Evolutionary conservation across 2,329 filamentous ascomycete genomes (phyloP).

Genomic region (Arthroderma sp.): DNA sequence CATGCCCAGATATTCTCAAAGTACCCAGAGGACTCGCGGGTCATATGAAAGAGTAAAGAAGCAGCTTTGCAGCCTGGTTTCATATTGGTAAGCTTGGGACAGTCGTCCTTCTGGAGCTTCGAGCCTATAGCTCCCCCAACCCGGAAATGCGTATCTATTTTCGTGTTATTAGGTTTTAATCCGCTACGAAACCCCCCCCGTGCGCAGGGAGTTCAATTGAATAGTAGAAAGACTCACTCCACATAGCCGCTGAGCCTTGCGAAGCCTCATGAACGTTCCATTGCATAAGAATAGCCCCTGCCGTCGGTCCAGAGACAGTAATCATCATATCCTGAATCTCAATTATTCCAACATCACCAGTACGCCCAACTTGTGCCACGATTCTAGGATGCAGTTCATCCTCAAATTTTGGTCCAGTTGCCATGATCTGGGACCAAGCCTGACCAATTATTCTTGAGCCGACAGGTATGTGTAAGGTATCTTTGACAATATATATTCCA

Average conservation of each 20-base stretch:
- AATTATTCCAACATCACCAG: conserved; percentile 20
- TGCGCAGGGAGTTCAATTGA: too few species aligned
- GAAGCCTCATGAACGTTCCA: conserved; percentile 22
- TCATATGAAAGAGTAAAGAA: conserved; percentile 49
- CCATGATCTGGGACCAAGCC: conserved; percentile 25
- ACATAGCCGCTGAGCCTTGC: conserved; percentile 13
- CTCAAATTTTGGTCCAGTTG: conserved; percentile 18
- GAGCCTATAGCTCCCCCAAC: conserved; percentile 27
- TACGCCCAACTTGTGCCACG: conserved; percentile 16
- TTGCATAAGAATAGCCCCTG: conserved; percentile 25
- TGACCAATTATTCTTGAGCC: conserved; percentile 49
- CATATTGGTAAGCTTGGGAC: conserved; percentile 15
- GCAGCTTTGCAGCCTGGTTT: conserved; percentile 18
- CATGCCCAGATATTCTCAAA: conserved; percentile 19
- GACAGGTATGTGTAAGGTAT: conserved; percentile 54
- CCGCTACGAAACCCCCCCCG: conserved; percentile 11
- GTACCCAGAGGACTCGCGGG: conserved; percentile 33
- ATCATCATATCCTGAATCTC: conserved; percentile 27
- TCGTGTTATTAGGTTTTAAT: background rate
- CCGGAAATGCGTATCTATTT: conserved; percentile 24
- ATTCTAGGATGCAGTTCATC: conserved; percentile 14
- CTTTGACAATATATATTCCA: conserved; percentile 57
- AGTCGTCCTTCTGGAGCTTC: conserved; percentile 18
- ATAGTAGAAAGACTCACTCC: background rate
- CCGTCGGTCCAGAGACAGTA: conserved; percentile 21